Conservation (phyloP, 2,329 filamentous ascomycete genomes). For the Cryphonectria japonica region DNA sequence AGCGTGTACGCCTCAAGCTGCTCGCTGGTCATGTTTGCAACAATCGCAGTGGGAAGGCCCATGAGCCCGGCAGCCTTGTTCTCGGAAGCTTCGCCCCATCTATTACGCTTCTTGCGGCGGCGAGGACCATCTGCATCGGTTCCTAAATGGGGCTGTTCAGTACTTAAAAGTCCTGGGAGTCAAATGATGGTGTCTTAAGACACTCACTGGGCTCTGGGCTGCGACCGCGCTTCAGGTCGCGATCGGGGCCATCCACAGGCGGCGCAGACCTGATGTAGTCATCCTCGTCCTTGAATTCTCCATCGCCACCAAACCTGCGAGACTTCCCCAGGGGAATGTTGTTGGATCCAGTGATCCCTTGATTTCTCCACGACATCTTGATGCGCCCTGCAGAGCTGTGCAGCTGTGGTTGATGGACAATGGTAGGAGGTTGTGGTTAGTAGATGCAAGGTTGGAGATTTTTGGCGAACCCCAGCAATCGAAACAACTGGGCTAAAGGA, state of each 20-base stretch:
- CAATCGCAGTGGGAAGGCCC: constrained; percentile 94
- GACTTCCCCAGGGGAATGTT: constrained; percentile 88
- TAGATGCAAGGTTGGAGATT: constrained; percentile 16
- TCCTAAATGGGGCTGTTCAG: constrained; percentile 42
- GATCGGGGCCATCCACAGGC: constrained; percentile 40
- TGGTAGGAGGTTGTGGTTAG: constrained; percentile 9
- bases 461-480: constrained; percentile 6
- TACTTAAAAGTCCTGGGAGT: neutral
- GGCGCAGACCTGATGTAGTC: constrained; percentile 30
- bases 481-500: neutral
- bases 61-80: constrained; percentile 98
- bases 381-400: constrained; percentile 4
- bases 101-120: constrained; percentile 96
- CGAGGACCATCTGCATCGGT: constrained; percentile 74
- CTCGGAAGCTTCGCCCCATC: constrained; percentile 96
- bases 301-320: constrained; percentile 73
- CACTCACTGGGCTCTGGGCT: constrained; percentile 80
- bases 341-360: constrained; percentile 96
- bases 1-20: constrained; percentile 97
- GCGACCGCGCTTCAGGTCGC: constrained; percentile 81
- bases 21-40: constrained; percentile 97
- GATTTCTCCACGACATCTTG: constrained; percentile 68
- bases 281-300: constrained; percentile 25
- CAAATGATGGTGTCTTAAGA: neutral
- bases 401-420: constrained; percentile 33